Evolutionary conservation across 2,329 filamentous ascomycete species (phyloP).

Genomic region (Tolypocladium pustulatum): DNA sequence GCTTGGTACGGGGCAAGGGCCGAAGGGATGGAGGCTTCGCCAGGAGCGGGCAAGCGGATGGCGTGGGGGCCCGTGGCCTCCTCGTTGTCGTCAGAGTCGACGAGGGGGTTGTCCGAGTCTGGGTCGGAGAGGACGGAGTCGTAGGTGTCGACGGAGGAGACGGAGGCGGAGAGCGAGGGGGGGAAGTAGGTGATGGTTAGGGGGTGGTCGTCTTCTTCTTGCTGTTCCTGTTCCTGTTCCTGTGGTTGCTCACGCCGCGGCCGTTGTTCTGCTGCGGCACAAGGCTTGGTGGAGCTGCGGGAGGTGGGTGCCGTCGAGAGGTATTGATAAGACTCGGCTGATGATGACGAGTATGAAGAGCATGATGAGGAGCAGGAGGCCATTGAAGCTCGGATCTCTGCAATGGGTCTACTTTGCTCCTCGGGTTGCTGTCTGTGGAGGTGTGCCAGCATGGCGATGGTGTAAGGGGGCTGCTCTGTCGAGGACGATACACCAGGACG

Average conservation of each 20-base stretch:
- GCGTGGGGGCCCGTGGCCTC: neutral
- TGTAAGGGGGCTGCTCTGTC: neutral
- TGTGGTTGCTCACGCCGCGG: too few relatives aligned
- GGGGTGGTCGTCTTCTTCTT: neutral
- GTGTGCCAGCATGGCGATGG: neutral
- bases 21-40: conserved; percentile 28
- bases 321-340: neutral
- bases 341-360: neutral
- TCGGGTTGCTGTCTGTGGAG: neutral
- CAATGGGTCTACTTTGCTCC: neutral
- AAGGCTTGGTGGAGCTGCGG: neutral
- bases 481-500: neutral
- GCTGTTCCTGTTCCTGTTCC: neutral
- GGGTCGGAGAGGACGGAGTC: conserved; percentile 52
- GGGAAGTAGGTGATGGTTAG: conserved; percentile 4
- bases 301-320: neutral
- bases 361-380: neutral
- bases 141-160: conserved; percentile 66
- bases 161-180: conserved; percentile 11
- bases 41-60: conserved; percentile 10
- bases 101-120: conserved; percentile 18
- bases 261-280: neutral
- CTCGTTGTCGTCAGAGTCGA: conserved; percentile 9
- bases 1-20: conserved; percentile 47
- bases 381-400: neutral